Evolutionary conservation across 2,329 filamentous ascomycete species (phyloP).

Genomic region (Botrytis aclada): DNA sequence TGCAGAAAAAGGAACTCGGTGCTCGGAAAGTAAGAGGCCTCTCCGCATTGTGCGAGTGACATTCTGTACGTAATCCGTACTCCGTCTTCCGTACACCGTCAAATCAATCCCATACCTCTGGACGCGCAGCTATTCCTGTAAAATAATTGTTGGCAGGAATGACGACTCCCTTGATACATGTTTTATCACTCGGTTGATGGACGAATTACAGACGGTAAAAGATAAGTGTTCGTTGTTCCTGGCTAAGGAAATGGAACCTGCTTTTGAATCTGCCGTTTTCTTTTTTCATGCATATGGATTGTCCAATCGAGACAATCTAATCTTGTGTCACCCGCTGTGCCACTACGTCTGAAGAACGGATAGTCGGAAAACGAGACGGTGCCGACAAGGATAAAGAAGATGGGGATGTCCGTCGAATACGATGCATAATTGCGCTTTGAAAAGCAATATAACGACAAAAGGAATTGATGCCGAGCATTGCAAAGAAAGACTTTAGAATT

Average conservation of each 20-base stretch:
- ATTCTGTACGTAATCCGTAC: neutral
- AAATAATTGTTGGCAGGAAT: neutral
- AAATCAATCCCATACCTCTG: neutral
- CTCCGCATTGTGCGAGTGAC: neutral
- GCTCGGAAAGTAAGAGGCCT: neutral
- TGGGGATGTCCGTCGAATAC: constrained; percentile 1
- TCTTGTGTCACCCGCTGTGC: neutral
- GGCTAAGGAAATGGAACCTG: constrained; percentile 11
- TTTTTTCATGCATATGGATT: neutral
- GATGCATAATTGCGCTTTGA: neutral
- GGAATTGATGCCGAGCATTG: neutral
- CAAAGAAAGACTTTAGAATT: neutral
- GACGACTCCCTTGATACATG: neutral
- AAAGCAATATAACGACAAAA: neutral
- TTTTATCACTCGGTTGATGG: neutral
- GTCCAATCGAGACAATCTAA: neutral
- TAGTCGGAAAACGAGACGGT: neutral
- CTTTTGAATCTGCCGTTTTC: neutral
- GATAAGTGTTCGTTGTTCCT: constrained; percentile 2
- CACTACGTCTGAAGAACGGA: neutral
- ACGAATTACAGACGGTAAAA: neutral
- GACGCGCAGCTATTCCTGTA: neutral
- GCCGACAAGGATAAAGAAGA: neutral
- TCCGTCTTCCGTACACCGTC: neutral
- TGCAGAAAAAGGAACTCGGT: neutral